These are phyloP conservation scores for Blastocystis sp. DNA, from an alignment of 352 stramenopile genomes.

Conservation along the genomic window DNA sequence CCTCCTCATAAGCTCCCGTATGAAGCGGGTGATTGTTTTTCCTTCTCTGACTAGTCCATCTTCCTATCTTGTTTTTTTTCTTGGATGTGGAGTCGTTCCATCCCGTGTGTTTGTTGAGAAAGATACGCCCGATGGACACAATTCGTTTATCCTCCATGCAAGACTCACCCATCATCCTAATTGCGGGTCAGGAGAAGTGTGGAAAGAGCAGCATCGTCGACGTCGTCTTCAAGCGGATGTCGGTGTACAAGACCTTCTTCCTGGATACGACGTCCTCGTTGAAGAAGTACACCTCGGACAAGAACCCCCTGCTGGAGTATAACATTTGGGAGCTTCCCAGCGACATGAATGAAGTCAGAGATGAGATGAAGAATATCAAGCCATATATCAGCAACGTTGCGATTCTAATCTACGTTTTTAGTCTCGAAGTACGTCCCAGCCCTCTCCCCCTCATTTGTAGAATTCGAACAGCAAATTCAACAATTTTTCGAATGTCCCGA, in stretches of 20 bases:
- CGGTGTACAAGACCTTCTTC: conserved; percentile 70
- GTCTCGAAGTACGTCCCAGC: conserved; percentile 19
- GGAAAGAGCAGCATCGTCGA: conserved; percentile 69
- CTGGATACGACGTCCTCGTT: conserved; percentile 52
- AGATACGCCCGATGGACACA: background rate
- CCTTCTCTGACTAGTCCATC: background rate
- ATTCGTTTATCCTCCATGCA: background rate
- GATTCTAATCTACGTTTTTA: conserved; percentile 65
- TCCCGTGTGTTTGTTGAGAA: background rate
- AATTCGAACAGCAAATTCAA: conserved; percentile 44
- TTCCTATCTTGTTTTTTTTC: conserved; percentile 7
- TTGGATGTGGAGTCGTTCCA: background rate
- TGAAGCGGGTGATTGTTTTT: conserved; percentile 15
- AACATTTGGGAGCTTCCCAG: conserved; percentile 68
- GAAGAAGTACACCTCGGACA: conserved; percentile 55
- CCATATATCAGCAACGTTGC: conserved; percentile 18
- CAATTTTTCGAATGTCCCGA: background rate
- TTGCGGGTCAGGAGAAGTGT: conserved; percentile 68
- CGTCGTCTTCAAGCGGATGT: conserved; percentile 69
- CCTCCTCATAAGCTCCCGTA: conserved; percentile 40
- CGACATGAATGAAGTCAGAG: conserved; percentile 38
- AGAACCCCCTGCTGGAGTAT: conserved; percentile 67
- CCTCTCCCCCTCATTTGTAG: background rate
- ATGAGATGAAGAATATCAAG: conserved; percentile 58
- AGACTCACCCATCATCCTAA: conserved; percentile 61